Percentiles rank a stretch among this genome's conserved stretches.
phyloP scores from a whole-genome alignment of 169 alveolate genomes.

The Cryptosporidium canis region DNA sequence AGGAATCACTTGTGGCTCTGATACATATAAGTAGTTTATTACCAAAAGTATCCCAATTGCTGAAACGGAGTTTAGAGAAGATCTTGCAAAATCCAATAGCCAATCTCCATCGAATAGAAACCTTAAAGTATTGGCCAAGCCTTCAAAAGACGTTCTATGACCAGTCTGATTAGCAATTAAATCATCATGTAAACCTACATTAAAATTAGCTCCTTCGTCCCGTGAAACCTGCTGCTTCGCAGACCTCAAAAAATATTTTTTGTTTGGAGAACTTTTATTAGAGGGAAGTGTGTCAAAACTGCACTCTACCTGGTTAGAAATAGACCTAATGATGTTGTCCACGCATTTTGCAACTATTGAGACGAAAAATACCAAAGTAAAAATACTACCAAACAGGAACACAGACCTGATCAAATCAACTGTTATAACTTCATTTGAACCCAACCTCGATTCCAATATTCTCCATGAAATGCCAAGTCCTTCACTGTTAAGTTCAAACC shows the following conservation, averaged over 20 bases:
- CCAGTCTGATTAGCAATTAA: not conserved
- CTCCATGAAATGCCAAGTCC: slow-evolving; percentile 31
- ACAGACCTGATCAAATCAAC: not conserved
- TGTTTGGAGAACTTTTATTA: slow-evolving; percentile 5
- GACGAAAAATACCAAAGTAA: slow-evolving; percentile 16
- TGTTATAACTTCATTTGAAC: not conserved
- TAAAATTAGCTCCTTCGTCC: not conserved
- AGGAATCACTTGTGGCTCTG: slow-evolving; percentile 32
- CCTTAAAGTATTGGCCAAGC: not conserved
- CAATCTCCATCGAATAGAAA: not conserved
- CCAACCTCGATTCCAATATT: not conserved
- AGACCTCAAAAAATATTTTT: slow-evolving; percentile 31
- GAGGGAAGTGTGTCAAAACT: slow-evolving; percentile 7
- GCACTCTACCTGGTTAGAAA: slow-evolving; percentile 20
- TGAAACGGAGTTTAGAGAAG: not conserved
- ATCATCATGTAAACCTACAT: not conserved
- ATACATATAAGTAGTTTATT: not conserved
- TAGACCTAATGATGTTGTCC: slow-evolving; percentile 22
- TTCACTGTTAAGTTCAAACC: slow-evolving; percentile 40
- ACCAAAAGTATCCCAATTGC: slow-evolving; percentile 28
- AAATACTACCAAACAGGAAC: slow-evolving; percentile 18
- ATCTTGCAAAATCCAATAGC: not conserved
- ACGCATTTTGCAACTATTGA: slow-evolving; percentile 29
- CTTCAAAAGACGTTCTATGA: not conserved
- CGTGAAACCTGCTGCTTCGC: not conserved